Percentiles rank a stretch among this genome's conserved stretches.
phyloP scores from a whole-genome alignment of 768 basidiomycete genomes.

The Xerocomellus chrysenteron region DNA sequence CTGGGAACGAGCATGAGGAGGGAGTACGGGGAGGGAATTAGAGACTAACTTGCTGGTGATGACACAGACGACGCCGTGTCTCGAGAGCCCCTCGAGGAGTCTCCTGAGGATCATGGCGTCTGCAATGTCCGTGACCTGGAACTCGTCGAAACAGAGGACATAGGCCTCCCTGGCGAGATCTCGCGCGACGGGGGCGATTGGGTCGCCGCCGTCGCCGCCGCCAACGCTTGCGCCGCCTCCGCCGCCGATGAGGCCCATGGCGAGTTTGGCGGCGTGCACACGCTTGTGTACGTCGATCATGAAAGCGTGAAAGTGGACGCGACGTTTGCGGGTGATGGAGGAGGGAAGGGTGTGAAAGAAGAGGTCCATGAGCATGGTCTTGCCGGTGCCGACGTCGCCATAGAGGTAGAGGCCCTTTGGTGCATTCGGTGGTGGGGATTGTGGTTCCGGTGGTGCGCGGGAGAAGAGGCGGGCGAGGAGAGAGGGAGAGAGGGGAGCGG shows the following conservation, averaged over 20 bases:
- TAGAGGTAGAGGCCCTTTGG: conserved; percentile 93
- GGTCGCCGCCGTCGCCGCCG: conserved; percentile 54
- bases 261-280: conserved; percentile 75
- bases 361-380: conserved; percentile 99
- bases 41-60: conserved; percentile 91
- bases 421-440: conserved; percentile 46
- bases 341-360: conserved; percentile 83
- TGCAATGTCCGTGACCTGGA: conserved; percentile 97
- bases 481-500: conserved; percentile 36
- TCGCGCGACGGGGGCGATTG: conserved; percentile 82
- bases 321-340: conserved; percentile 65
- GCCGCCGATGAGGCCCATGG: conserved; percentile 56
- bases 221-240: conserved; percentile 28
- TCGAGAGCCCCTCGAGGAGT: conserved; percentile 81
- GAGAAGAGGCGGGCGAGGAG: conserved; percentile 32
- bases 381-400: conserved; percentile 96
- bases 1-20: conserved; percentile 39
- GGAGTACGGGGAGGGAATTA: background rate
- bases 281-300: conserved; percentile 99
- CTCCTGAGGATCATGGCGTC: conserved; percentile 97
- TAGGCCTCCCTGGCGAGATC: conserved; percentile 82
- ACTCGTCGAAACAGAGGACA: conserved; percentile 96
- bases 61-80: conserved; percentile 88
- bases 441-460: conserved; percentile 17
- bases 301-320: conserved; percentile 98